Conservation (phyloP, 169 alveolate species). For the Plasmodium fragile region DNA sequence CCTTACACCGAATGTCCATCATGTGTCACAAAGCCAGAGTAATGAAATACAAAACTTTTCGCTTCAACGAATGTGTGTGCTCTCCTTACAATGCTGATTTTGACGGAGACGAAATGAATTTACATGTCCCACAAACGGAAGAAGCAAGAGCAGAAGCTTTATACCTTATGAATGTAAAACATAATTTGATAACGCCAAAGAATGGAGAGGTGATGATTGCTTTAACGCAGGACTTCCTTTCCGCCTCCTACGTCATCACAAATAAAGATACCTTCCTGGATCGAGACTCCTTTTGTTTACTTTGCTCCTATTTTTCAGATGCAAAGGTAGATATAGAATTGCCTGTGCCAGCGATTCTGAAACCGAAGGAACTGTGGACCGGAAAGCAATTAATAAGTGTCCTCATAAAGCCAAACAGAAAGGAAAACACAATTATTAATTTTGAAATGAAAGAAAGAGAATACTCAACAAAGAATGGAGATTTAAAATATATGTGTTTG, state of each 20-base stretch:
- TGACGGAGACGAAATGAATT: constrained; percentile 99
- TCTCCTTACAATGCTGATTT: constrained; percentile 99
- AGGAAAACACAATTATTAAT: constrained; percentile 89
- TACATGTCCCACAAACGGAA: constrained; percentile 98
- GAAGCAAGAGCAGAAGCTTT: constrained; percentile 97
- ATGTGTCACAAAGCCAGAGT: constrained; percentile 97
- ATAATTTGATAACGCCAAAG: constrained; percentile 97
- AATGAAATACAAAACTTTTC: constrained; percentile 96
- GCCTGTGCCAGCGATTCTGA: constrained; percentile 95
- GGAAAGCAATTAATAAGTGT: constrained; percentile 97
- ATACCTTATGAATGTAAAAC: constrained; percentile 94
- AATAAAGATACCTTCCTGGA: constrained; percentile 95
- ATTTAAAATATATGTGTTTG: constrained; percentile 81
- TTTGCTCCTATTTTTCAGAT: constrained; percentile 95
- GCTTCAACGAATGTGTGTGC: constrained; percentile 98
- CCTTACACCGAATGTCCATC: constrained; percentile 97
- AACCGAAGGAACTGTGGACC: constrained; percentile 98
- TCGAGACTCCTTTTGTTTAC: constrained; percentile 92
- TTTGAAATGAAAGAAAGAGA: constrained; percentile 93
- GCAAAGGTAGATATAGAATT: constrained; percentile 89
- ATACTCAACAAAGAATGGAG: constrained; percentile 77
- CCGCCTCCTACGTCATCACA: constrained; percentile 94
- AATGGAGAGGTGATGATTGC: constrained; percentile 98
- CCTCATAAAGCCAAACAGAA: constrained; percentile 94
- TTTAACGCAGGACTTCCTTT: constrained; percentile 94